phyloP scores from a whole-genome alignment of 805 yeast genomes.

The Lipomyces sp. region DNA sequence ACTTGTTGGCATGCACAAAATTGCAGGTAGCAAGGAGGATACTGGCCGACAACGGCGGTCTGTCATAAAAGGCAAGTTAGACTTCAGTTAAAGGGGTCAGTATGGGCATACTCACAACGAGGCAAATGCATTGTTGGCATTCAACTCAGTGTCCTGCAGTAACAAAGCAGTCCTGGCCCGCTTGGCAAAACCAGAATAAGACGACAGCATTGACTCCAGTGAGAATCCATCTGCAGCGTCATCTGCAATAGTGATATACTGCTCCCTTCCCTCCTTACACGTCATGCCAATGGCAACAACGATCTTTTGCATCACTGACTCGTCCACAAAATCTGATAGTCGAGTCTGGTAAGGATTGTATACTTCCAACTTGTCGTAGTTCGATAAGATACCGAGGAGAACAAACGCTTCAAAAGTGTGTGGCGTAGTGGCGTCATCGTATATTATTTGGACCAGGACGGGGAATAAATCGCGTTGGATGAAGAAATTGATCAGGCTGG shows the following conservation, averaged over 20 bases:
- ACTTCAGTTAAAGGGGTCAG: neutral
- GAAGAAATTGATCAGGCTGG: constrained; percentile 45
- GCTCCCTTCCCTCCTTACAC: constrained; percentile 18
- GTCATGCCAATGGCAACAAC: constrained; percentile 27
- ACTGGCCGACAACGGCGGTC: constrained; percentile 28
- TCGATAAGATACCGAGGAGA: constrained; percentile 48
- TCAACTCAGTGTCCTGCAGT: constrained; percentile 20
- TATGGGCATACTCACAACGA: constrained; percentile 6
- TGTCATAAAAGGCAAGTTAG: neutral
- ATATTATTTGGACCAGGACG: constrained; percentile 45
- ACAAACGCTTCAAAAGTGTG: constrained; percentile 46
- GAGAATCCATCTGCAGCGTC: constrained; percentile 30
- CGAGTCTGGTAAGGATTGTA: constrained; percentile 47
- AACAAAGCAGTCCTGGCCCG: constrained; percentile 28
- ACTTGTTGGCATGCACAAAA: constrained; percentile 46
- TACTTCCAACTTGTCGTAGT: constrained; percentile 47
- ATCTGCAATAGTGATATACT: constrained; percentile 25
- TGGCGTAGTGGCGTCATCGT: constrained; percentile 38
- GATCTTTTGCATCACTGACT: constrained; percentile 45
- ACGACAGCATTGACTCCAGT: constrained; percentile 23
- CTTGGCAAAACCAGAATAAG: constrained; percentile 27
- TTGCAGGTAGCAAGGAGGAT: constrained; percentile 43
- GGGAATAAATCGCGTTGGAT: constrained; percentile 47
- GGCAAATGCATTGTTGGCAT: constrained; percentile 23
- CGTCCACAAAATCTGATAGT: constrained; percentile 49